A percentile compares a stretch with the other conserved stretches of the same genome.
Evolutionary conservation across 1,139 yeast genomes (phyloP).

Genomic region (Candida sanyaensis): DNA sequence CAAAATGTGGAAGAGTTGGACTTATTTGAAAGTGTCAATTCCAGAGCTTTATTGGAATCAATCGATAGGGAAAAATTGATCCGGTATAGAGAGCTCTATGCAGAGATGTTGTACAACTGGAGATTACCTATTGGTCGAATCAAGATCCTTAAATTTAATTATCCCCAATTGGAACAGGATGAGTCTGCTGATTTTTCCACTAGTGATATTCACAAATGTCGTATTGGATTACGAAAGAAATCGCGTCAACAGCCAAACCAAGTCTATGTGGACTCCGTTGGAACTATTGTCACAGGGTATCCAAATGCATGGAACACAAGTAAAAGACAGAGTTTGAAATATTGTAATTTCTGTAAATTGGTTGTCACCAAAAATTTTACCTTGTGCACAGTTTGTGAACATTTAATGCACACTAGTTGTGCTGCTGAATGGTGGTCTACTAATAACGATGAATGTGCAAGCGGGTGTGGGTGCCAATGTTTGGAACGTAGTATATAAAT

Average conservation of each 20-base stretch:
- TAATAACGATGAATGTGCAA: slow-evolving; percentile 60
- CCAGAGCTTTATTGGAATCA: slow-evolving; percentile 48
- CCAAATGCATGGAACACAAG: slow-evolving; percentile 37
- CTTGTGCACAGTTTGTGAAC: slow-evolving; percentile 75
- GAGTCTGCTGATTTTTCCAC: slow-evolving; percentile 15
- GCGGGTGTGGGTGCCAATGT: slow-evolving; percentile 90
- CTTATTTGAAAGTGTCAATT: slow-evolving; percentile 47
- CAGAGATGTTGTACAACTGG: slow-evolving; percentile 81
- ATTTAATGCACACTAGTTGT: slow-evolving; percentile 75
- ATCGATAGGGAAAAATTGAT: slow-evolving; percentile 47
- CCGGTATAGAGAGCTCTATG: slow-evolving; percentile 69
- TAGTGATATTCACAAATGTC: slow-evolving; percentile 39
- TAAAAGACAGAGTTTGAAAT: slow-evolving; percentile 29
- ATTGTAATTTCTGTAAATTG: slow-evolving; percentile 68
- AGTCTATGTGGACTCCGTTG: slow-evolving; percentile 24
- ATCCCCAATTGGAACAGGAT: slow-evolving; percentile 28
- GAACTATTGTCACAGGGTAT: slow-evolving; percentile 24
- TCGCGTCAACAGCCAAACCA: slow-evolving; percentile 19
- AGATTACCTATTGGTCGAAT: slow-evolving; percentile 76
- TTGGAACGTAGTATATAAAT: slow-evolving; percentile 26
- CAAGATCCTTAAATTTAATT: slow-evolving; percentile 76
- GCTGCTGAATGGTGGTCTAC: slow-evolving; percentile 77
- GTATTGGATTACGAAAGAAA: slow-evolving; percentile 42
- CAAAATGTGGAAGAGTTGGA: slow-evolving; percentile 59
- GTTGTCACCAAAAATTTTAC: slow-evolving; percentile 62